Percentiles rank a stretch among this genome's conserved stretches.
Evolutionary conservation across 2,329 filamentous ascomycete genomes (phyloP).

Genomic region (Cadophora luteo-olivacea): DNA sequence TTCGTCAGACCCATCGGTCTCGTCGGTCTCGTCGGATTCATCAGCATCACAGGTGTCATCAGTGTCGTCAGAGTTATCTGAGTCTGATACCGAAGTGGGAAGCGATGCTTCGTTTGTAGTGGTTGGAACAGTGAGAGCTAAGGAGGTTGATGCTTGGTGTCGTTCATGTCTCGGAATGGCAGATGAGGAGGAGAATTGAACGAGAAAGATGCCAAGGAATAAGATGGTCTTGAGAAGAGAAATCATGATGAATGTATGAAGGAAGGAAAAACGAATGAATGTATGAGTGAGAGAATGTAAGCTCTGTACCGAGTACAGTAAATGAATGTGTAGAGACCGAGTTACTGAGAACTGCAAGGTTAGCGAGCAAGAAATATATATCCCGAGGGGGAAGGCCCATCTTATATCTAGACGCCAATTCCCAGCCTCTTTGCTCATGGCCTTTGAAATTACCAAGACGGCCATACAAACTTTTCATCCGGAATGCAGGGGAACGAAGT

Average conservation of each 20-base stretch:
- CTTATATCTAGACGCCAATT: constrained; percentile 13
- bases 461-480: neutral
- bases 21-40: constrained; percentile 7
- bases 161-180: constrained; percentile 18
- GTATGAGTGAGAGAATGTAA: constrained; percentile 7
- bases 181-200: constrained; percentile 24
- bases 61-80: neutral
- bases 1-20: neutral
- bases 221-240: constrained; percentile 25
- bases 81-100: constrained; percentile 1
- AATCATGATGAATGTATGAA: constrained; percentile 23
- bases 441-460: constrained; percentile 6
- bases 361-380: neutral
- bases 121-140: neutral
- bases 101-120: constrained; percentile 1
- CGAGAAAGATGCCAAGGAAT: constrained; percentile 17
- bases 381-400: neutral
- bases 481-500: constrained; percentile 9
- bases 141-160: constrained; percentile 1
- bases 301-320: constrained; percentile 8
- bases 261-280: constrained; percentile 17
- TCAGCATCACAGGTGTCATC: neutral
- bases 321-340: constrained; percentile 18
- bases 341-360: constrained; percentile 15
- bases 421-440: constrained; percentile 3